These are phyloP conservation scores for Phytophthora ohioensis DNA, from an alignment of 352 stramenopile species.

Conservation along the genomic window DNA sequence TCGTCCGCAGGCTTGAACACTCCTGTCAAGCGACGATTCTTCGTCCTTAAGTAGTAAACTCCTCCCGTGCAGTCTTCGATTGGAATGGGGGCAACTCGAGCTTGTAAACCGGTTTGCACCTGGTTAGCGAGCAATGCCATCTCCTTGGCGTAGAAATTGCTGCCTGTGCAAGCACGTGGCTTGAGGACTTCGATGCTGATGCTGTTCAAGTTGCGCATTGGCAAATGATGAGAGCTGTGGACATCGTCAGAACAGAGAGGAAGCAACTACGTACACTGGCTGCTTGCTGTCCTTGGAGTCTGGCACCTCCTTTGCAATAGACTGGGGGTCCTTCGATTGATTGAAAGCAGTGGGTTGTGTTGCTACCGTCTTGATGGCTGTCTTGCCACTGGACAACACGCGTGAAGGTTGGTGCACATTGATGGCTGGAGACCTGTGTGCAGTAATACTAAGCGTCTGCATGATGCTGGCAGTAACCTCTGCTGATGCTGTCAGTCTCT, in stretches of 20 bases:
- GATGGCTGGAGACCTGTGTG: conserved; percentile 13
- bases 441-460: conserved; percentile 23
- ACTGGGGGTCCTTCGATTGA: conserved; percentile 19
- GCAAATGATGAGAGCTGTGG: conserved; percentile 21
- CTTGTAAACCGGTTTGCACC: conserved; percentile 46
- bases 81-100: conserved; percentile 45
- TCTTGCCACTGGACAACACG: conserved; percentile 24
- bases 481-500: conserved; percentile 11
- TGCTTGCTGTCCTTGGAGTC: conserved; percentile 6
- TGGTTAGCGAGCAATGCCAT: conserved; percentile 38
- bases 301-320: neutral
- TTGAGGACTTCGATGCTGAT: conserved; percentile 39
- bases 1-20: conserved; percentile 78
- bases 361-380: neutral
- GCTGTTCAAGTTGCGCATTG: conserved; percentile 13
- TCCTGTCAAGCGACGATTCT: conserved; percentile 49
- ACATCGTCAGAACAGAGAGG: neutral
- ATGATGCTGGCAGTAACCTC: conserved; percentile 29
- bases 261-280: conserved; percentile 25
- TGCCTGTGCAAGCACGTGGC: conserved; percentile 23
- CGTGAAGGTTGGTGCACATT: conserved; percentile 5
- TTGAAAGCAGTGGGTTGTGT: conserved; percentile 14
- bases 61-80: conserved; percentile 73
- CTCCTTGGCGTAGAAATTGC: conserved; percentile 25
- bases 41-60: conserved; percentile 67